These are phyloP conservation scores for Dissoconium aciculare DNA, from an alignment of 2,329 filamentous ascomycete genomes.

Conservation along the genomic window DNA sequence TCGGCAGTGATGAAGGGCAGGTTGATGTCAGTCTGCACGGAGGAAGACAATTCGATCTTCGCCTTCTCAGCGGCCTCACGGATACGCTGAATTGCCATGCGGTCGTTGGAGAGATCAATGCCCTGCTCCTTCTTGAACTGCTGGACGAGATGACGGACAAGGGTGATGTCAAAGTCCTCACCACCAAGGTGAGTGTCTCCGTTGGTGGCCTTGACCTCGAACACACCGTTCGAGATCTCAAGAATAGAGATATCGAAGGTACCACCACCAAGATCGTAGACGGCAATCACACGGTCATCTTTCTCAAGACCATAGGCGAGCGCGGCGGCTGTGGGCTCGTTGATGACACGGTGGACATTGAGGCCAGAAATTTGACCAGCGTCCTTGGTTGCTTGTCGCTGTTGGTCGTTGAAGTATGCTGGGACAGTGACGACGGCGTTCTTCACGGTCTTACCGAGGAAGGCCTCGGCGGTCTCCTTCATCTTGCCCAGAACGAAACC, in stretches of 20 bases:
- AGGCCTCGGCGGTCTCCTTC: conserved; percentile 96
- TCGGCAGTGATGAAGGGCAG: conserved; percentile 97
- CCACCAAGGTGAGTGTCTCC: conserved; percentile 97
- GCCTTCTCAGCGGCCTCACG: conserved; percentile 98
- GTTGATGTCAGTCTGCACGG: conserved; percentile 92
- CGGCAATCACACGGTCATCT: conserved; percentile 79
- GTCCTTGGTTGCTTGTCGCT: conserved; percentile 96
- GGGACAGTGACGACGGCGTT: conserved; percentile 95
- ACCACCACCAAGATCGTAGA: conserved; percentile 96
- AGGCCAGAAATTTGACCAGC: conserved; percentile 91
- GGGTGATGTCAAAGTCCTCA: conserved; percentile 91
- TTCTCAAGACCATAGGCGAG: conserved; percentile 95
- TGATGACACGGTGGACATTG: conserved; percentile 93
- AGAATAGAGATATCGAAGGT: conserved; percentile 98
- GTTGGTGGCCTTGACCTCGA: conserved; percentile 98
- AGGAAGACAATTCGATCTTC: conserved; percentile 96
- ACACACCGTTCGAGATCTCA: conserved; percentile 94
- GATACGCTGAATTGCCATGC: conserved; percentile 98
- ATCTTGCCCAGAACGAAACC: conserved; percentile 95
- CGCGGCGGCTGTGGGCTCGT: conserved; percentile 92
- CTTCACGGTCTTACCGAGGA: conserved; percentile 79
- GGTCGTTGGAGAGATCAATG: conserved; percentile 78
- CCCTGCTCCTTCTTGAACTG: conserved; percentile 94
- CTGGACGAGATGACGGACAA: conserved; percentile 84
- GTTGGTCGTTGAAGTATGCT: conserved; percentile 97